Evolutionary conservation across 2,329 filamentous ascomycete genomes (phyloP).

Genomic region (Penicillium sclerotiorum): DNA sequence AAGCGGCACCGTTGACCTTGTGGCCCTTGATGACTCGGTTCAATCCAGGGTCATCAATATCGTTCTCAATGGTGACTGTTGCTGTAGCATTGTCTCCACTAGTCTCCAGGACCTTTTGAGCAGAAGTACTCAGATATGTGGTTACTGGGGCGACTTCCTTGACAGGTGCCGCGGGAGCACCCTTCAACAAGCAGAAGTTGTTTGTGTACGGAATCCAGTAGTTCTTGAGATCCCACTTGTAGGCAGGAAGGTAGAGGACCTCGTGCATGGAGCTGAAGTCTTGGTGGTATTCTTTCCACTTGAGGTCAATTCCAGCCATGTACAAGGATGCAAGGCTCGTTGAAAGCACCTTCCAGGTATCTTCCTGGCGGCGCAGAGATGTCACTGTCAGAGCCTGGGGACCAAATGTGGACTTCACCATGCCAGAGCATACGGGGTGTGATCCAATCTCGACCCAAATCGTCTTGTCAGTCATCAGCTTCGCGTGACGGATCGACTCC

Average conservation of each 20-base stretch:
- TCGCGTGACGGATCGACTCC: slow-evolving; percentile 38
- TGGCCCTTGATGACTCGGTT: slow-evolving; percentile 40
- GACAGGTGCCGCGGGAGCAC: slow-evolving; percentile 27
- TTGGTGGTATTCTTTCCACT: slow-evolving; percentile 49
- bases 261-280: slow-evolving; percentile 37
- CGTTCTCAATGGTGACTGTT: slow-evolving; percentile 39
- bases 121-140: slow-evolving; percentile 31
- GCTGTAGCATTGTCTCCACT: slow-evolving; percentile 25
- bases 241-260: slow-evolving; percentile 40
- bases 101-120: slow-evolving; percentile 36
- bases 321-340: slow-evolving; percentile 40
- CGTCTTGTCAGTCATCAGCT: slow-evolving; percentile 67
- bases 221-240: slow-evolving; percentile 45
- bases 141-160: slow-evolving; percentile 20
- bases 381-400: slow-evolving; percentile 56
- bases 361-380: slow-evolving; percentile 46
- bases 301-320: slow-evolving; percentile 41
- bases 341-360: slow-evolving; percentile 46
- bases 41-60: slow-evolving; percentile 37
- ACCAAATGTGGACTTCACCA: slow-evolving; percentile 60
- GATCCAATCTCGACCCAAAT: slow-evolving; percentile 69
- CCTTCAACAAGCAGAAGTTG: slow-evolving; percentile 38
- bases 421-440: slow-evolving; percentile 50
- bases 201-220: slow-evolving; percentile 42
- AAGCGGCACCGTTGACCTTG: slow-evolving; percentile 39